A percentile compares a stretch with the other conserved stretches of the same genome.
phyloP scores from a whole-genome alignment of 2,329 filamentous ascomycete species.

The Ophioceras dolichostomum region DNA sequence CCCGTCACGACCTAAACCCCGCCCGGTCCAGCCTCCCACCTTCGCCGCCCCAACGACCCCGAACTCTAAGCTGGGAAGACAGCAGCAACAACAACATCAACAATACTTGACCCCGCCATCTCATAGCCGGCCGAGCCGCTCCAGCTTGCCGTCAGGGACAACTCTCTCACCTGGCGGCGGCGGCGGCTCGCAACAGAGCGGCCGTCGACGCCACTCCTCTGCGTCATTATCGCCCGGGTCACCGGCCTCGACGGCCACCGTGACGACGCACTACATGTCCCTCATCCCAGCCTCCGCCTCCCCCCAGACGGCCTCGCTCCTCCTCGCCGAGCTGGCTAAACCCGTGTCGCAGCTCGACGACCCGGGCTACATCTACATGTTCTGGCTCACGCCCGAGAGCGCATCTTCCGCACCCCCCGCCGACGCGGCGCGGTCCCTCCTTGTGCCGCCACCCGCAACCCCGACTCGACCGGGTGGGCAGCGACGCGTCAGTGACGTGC shows the following conservation, averaged over 20 bases:
- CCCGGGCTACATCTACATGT: constrained; percentile 94
- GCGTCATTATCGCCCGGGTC: too few relatives aligned
- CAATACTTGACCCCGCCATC: constrained; percentile 7
- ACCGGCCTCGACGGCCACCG: constrained; percentile 16
- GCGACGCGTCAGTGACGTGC: constrained; percentile 41
- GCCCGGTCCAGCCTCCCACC: constrained; percentile 26
- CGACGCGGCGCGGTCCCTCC: constrained; percentile 47
- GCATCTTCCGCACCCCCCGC: constrained; percentile 35
- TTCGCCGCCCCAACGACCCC: constrained; percentile 12
- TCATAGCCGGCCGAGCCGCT: constrained; percentile 7
- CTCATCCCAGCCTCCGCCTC: constrained; percentile 59
- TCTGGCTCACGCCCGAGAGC: constrained; percentile 74
- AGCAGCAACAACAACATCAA: constrained; percentile 6
- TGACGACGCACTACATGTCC: constrained; percentile 39
- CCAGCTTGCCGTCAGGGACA: constrained; percentile 10
- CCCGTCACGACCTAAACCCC: constrained; percentile 31
- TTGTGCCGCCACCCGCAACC: constrained; percentile 33
- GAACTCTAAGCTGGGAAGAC: constrained; percentile 5
- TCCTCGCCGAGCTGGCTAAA: constrained; percentile 68
- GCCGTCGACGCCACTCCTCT: constrained; percentile 9
- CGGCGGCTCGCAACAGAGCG: constrained; percentile 8
- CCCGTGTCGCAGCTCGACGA: constrained; percentile 64
- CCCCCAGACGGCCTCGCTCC: constrained; percentile 53
- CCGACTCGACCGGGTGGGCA: constrained; percentile 18
- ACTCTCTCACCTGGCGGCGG: constrained; percentile 4